Evolutionary conservation across 371 early-diverging fungal genomes (phyloP).

Genomic region (Mortierella sp.): DNA sequence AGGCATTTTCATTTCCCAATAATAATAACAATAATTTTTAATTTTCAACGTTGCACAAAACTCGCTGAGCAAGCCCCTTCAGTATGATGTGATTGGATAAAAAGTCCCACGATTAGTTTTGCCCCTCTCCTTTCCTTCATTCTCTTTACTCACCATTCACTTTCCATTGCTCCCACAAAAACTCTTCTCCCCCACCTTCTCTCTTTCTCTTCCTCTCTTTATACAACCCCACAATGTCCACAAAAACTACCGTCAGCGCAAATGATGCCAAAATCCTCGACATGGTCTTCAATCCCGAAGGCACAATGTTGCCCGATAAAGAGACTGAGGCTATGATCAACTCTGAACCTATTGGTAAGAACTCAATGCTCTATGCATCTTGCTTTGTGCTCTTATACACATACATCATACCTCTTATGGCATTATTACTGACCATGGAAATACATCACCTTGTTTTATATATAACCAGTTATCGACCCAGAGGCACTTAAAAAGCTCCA

Average conservation of each 20-base stretch:
- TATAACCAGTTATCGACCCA: conserved; percentile 36
- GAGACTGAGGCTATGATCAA: conserved; percentile 45
- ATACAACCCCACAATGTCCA: conserved; percentile 18
- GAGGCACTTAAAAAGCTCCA: conserved; percentile 44
- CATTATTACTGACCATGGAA: background rate
- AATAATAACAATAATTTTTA: background rate
- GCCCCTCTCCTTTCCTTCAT: background rate
- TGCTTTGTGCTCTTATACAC: background rate
- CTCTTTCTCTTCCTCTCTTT: background rate
- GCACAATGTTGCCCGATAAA: conserved; percentile 53
- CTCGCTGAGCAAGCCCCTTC: conserved; percentile 11
- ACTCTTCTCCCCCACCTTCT: background rate
- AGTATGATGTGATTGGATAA: background rate
- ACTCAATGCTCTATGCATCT: background rate
- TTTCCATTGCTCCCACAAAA: background rate
- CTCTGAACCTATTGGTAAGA: conserved; percentile 30
- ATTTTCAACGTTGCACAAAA: background rate
- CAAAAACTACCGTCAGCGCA: conserved; percentile 35
- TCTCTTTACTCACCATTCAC: background rate
- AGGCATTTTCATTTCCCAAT: too few relatives aligned
- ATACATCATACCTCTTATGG: background rate
- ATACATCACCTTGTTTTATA: background rate
- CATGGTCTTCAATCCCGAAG: conserved; percentile 57
- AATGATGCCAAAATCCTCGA: conserved; percentile 50
- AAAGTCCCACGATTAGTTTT: background rate